These are phyloP conservation scores for Fusarium veterinarium DNA, from an alignment of 2,329 filamentous ascomycete species.

Conservation along the genomic window DNA sequence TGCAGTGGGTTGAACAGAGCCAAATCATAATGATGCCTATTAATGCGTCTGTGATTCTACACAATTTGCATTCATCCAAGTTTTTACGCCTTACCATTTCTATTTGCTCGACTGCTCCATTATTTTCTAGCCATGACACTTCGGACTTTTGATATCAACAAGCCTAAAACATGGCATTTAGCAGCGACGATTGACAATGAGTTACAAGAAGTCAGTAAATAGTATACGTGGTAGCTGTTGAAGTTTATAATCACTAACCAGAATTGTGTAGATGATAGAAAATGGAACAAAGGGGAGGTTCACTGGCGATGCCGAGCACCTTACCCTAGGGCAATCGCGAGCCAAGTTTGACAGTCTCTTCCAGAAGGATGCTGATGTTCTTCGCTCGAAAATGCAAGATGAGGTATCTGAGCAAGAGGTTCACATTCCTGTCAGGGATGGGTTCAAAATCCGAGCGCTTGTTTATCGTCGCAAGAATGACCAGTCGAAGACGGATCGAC, in stretches of 20 bases:
- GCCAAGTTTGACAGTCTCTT: background rate
- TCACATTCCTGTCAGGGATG: background rate
- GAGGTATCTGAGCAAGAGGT: background rate
- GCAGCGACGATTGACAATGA: background rate
- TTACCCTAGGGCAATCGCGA: rapidly evolving
- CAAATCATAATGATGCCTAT: rapidly evolving
- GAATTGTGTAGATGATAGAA: background rate
- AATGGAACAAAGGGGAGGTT: background rate
- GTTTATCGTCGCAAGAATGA: background rate
- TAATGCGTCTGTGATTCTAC: rapidly evolving
- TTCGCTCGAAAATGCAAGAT: background rate
- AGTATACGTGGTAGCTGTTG: rapidly evolving
- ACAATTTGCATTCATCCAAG: rapidly evolving
- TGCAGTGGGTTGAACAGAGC: rapidly evolving
- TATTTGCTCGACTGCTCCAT: background rate
- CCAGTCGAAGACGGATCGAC: rapidly evolving
- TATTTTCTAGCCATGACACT: background rate
- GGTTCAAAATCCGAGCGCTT: background rate
- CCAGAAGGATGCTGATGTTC: background rate
- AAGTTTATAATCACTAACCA: rapidly evolving
- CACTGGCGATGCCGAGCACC: background rate
- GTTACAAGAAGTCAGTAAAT: background rate
- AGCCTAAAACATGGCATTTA: background rate
- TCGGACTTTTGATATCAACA: rapidly evolving
- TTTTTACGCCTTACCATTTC: background rate